Percentiles rank a stretch among this genome's conserved stretches.
Evolutionary conservation across 2,329 filamentous ascomycete genomes (phyloP).

Genomic region (Tympanopsis confertula): DNA sequence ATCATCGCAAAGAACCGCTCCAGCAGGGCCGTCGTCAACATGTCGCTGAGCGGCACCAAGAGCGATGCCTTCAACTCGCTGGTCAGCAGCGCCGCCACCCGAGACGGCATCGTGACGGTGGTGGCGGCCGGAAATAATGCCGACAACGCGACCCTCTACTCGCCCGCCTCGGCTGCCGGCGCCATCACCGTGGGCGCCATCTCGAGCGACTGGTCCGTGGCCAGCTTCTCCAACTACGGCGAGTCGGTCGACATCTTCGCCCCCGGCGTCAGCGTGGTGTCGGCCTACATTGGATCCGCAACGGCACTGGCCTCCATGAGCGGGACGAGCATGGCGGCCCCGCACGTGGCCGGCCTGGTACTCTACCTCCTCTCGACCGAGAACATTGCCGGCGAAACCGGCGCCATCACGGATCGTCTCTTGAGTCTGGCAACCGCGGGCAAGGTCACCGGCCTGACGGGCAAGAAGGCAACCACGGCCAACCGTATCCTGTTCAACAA

Average conservation of each 20-base stretch:
- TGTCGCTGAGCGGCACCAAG: conserved; percentile 37
- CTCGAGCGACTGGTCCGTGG: conserved; percentile 21
- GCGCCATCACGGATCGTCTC: conserved; percentile 34
- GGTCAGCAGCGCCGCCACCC: conserved; percentile 28
- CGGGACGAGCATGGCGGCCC: conserved; percentile 52
- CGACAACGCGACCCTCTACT: conserved; percentile 24
- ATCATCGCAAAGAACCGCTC: conserved; percentile 25
- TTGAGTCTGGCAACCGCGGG: conserved; percentile 25
- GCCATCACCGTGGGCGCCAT: conserved; percentile 43
- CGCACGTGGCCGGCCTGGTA: conserved; percentile 49
- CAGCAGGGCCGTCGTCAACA: conserved; percentile 34
- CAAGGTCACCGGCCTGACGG: conserved; percentile 20
- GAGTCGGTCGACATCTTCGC: conserved; percentile 36
- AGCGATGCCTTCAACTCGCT: conserved; percentile 36
- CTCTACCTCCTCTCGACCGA: conserved; percentile 42
- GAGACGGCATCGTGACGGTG: conserved; percentile 33
- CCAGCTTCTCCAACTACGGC: conserved; percentile 39
- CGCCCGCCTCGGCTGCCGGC: conserved; percentile 32
- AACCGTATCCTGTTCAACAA: conserved; percentile 48
- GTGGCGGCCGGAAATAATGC: conserved; percentile 42
- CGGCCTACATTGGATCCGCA: conserved; percentile 29
- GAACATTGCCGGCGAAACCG: conserved; percentile 24
- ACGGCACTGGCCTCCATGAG: conserved; percentile 32
- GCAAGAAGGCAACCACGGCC: conserved; percentile 22
- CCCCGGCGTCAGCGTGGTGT: conserved; percentile 31